Percentiles rank a stretch among this genome's conserved stretches.
phyloP scores from a whole-genome alignment of 73 alveolate species.

The Paramecium sonneborni region DNA sequence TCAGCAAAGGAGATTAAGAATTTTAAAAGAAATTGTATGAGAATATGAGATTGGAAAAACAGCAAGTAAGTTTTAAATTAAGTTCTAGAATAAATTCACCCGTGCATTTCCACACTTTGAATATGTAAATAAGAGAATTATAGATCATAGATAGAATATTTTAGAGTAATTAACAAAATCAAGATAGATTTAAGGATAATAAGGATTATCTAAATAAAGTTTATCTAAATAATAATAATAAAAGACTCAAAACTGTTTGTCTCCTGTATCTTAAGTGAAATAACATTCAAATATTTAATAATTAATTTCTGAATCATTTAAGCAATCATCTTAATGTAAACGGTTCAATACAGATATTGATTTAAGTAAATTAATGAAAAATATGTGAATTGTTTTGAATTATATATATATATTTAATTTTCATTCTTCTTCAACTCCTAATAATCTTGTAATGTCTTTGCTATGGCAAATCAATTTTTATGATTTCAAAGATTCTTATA shows the following conservation, averaged over 20 bases:
- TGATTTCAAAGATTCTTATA: background rate
- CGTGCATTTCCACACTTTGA: background rate
- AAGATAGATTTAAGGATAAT: background rate
- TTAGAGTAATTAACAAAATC: background rate
- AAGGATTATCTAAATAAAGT: constrained; percentile 12
- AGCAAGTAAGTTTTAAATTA: background rate
- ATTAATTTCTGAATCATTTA: background rate
- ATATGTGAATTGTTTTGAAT: background rate
- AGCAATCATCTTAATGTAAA: background rate
- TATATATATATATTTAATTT: background rate
- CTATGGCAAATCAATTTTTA: background rate
- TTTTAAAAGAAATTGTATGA: background rate
- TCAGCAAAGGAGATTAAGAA: constrained; percentile 48
- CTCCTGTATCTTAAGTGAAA: background rate
- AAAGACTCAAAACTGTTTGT: background rate
- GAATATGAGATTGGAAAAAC: background rate
- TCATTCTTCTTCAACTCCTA: background rate
- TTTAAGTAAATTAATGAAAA: background rate
- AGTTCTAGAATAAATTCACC: background rate
- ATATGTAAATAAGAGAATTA: background rate
- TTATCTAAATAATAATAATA: too few relatives aligned
- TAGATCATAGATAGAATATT: background rate
- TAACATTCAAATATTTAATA: background rate
- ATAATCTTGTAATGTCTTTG: background rate
- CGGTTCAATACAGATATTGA: constrained; percentile 3